These are phyloP conservation scores for Tricholoma sp. DNA, from an alignment of 768 basidiomycete genomes.

Conservation along the genomic window DNA sequence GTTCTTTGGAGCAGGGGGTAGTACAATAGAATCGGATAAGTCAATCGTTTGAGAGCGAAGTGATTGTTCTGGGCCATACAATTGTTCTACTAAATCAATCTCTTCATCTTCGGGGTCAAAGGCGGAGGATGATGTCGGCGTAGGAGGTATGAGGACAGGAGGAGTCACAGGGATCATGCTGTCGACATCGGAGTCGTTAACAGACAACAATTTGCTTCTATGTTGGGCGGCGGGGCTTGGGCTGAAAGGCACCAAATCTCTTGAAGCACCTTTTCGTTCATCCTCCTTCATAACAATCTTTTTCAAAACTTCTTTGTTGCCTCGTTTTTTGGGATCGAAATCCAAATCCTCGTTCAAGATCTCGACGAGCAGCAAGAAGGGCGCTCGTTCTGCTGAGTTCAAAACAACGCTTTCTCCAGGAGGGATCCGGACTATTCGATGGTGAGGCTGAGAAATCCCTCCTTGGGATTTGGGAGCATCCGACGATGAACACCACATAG, in stretches of 20 bases:
- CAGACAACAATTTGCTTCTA: slow-evolving; percentile 17
- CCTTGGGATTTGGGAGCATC: slow-evolving; percentile 40
- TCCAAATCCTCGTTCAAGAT: slow-evolving; percentile 87
- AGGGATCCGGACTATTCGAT: slow-evolving; percentile 94
- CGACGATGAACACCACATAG: slow-evolving; percentile 80
- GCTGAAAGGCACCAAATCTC: slow-evolving; percentile 47
- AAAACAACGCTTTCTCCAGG: slow-evolving; percentile 97
- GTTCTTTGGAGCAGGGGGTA: slow-evolving; percentile 82
- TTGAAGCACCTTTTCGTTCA: slow-evolving; percentile 52
- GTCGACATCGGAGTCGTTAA: slow-evolving; percentile 25
- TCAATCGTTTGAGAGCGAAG: slow-evolving; percentile 69
- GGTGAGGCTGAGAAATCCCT: slow-evolving; percentile 61
- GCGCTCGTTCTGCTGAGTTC: slow-evolving; percentile 95
- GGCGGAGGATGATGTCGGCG: slow-evolving; percentile 16
- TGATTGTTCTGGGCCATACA: slow-evolving; percentile 78
- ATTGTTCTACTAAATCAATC: slow-evolving; percentile 94
- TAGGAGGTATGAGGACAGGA: slow-evolving; percentile 15
- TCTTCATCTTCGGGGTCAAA: slow-evolving; percentile 65
- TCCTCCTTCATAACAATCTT: slow-evolving; percentile 67
- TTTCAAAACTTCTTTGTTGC: slow-evolving; percentile 82
- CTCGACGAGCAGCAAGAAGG: slow-evolving; percentile 89
- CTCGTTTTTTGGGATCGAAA: slow-evolving; percentile 80
- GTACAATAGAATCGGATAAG: slow-evolving; percentile 77
- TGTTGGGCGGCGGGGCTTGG: slow-evolving; percentile 16
- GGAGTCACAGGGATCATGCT: slow-evolving; percentile 21